Conservation (phyloP, 257 asterid species). For the Salvia rosmarinus region DNA sequence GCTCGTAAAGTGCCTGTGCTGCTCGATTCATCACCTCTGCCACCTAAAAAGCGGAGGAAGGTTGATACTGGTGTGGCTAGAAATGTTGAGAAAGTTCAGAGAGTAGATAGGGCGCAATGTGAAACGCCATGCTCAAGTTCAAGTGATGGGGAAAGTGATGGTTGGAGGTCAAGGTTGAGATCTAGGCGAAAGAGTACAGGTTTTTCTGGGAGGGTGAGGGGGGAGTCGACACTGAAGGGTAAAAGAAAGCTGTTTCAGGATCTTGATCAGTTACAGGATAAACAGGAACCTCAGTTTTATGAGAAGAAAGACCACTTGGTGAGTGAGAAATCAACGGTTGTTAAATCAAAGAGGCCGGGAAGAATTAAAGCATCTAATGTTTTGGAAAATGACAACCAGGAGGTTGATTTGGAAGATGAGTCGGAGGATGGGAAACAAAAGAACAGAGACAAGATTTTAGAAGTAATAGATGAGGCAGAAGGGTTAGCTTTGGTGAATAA, state of each 20-base stretch:
- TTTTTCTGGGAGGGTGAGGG: constrained; percentile 43
- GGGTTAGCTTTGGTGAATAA: constrained; percentile 35
- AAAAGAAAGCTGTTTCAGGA: constrained; percentile 69
- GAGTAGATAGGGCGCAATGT: constrained; percentile 44
- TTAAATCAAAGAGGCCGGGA: constrained; percentile 65
- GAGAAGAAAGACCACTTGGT: constrained; percentile 39
- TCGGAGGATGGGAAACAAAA: constrained; percentile 46
- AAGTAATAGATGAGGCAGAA: constrained; percentile 47
- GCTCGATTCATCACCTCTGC: constrained; percentile 93
- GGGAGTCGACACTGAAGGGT: constrained; percentile 48
- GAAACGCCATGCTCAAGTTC: constrained; percentile 46
- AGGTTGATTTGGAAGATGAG: constrained; percentile 44
- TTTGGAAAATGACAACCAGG: constrained; percentile 45
- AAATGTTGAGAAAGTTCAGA: constrained; percentile 43
- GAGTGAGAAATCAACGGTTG: constrained; percentile 54
- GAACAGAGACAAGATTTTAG: constrained; percentile 39
- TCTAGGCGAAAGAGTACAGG: constrained; percentile 45
- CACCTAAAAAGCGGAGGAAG: constrained; percentile 70
- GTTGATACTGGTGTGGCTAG: constrained; percentile 43
- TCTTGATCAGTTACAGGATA: constrained; percentile 46
- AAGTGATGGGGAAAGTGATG: constrained; percentile 47
- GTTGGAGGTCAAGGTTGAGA: constrained; percentile 77
- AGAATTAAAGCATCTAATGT: constrained; percentile 59
- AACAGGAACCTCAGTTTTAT: constrained; percentile 39
- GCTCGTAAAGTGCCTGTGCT: constrained; percentile 79